phyloP scores from a whole-genome alignment of 1,284 basidiomycete species.

The Marasmius fiardii region DNA sequence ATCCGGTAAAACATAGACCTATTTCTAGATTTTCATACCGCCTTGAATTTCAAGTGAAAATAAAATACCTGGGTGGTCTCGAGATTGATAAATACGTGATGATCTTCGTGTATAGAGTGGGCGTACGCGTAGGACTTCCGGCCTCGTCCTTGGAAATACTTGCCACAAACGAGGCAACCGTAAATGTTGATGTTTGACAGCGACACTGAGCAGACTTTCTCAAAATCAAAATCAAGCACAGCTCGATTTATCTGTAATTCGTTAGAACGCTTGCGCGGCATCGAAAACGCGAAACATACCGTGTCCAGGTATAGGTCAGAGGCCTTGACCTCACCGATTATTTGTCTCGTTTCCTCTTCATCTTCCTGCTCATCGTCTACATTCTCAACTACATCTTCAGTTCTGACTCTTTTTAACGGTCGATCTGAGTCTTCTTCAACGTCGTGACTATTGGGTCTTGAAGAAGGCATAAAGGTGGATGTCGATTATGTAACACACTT shows the following conservation, averaged over 20 bases:
- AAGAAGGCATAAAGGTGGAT: neutral
- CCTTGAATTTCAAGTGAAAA: neutral
- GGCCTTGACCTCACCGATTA: slow-evolving; percentile 23
- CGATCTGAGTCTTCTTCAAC: slow-evolving; percentile 5
- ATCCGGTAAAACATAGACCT: slow-evolving; percentile 99
- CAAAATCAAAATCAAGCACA: slow-evolving; percentile 97
- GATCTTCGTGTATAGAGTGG: slow-evolving; percentile 96
- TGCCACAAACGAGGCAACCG: slow-evolving; percentile 96
- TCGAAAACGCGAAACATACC: slow-evolving; percentile 42
- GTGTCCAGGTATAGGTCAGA: slow-evolving; percentile 97
- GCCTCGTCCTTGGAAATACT: slow-evolving; percentile 98
- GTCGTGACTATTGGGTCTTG: slow-evolving; percentile 5
- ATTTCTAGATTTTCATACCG: slow-evolving; percentile 15
- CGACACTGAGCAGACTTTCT: slow-evolving; percentile 97
- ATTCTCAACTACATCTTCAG: neutral
- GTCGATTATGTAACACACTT: neutral
- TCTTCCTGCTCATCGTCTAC: neutral
- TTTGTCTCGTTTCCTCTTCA: slow-evolving; percentile 10
- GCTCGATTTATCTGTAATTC: slow-evolving; percentile 76
- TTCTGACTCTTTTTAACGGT: neutral
- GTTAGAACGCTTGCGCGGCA: slow-evolving; percentile 10
- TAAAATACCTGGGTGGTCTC: slow-evolving; percentile 78
- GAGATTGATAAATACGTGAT: slow-evolving; percentile 97
- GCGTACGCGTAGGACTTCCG: slow-evolving; percentile 92
- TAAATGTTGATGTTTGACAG: slow-evolving; percentile 97